Conservation (phyloP, 345 rosid species). For the Syzygium jambos region DNA sequence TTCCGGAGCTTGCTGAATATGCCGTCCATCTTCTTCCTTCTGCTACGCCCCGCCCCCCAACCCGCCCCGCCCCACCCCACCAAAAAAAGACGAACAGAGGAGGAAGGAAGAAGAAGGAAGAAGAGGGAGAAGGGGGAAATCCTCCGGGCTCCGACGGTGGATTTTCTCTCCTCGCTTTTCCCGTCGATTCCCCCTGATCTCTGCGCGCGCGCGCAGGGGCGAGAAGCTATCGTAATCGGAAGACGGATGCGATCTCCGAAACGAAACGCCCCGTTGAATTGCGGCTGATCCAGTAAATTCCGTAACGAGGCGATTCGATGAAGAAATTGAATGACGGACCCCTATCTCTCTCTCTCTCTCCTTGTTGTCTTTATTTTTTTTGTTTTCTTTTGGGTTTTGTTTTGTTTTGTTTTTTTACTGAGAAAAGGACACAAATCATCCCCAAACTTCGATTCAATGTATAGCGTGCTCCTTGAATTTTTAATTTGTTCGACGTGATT, state of each 20-base stretch:
- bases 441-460: no score
- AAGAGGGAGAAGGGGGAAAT: no score
- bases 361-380: neutral
- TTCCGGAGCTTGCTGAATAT: slow-evolving; percentile 65
- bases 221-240: neutral
- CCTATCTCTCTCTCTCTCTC: neutral
- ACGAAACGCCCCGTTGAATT: neutral
- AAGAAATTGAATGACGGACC: neutral
- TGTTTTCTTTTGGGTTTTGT: neutral
- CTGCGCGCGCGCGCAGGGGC: neutral
- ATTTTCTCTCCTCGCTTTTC: neutral
- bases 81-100: no score
- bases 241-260: neutral
- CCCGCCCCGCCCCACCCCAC: neutral
- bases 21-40: slow-evolving; percentile 38
- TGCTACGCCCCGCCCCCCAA: neutral
- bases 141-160: neutral
- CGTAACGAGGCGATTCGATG: neutral
- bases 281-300: neutral
- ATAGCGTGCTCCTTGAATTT: no score
- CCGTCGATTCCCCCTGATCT: neutral
- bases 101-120: no score
- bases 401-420: rapidly evolving
- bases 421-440: no score
- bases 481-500: no score